Conservation (phyloP, 2,329 filamentous ascomycete genomes). For the Dactylellina leptospora region DNA sequence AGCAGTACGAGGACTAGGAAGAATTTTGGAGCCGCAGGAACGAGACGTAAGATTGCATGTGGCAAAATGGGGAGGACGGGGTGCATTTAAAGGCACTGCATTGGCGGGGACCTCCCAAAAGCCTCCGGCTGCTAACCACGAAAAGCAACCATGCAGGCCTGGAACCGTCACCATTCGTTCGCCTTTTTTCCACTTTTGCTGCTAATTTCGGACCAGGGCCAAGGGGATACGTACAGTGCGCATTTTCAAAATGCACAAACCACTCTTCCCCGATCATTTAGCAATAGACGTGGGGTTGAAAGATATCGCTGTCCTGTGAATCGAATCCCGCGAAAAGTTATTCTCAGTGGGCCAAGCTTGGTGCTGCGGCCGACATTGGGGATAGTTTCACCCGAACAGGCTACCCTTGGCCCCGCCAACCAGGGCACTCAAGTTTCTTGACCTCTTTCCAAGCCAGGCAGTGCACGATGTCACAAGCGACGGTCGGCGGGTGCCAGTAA, state of each 20-base stretch:
- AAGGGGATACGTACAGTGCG: too few species aligned
- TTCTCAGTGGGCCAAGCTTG: constrained; percentile 4
- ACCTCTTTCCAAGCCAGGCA: constrained; percentile 31
- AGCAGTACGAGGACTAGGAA: constrained; percentile 7
- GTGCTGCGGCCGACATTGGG: constrained; percentile 39
- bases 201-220: constrained; percentile 11
- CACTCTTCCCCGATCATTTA: too few species aligned
- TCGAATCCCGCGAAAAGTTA: constrained; percentile 7
- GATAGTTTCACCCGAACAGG: constrained; percentile 49
- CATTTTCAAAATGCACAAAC: too few species aligned
- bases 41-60: constrained; percentile 9
- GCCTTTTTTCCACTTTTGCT: constrained; percentile 18
- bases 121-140: constrained; percentile 25
- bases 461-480: constrained; percentile 30
- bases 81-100: constrained; percentile 36
- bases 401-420: constrained; percentile 18
- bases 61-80: constrained; percentile 14
- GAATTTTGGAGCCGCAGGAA: constrained; percentile 34
- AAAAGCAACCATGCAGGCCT: constrained; percentile 30
- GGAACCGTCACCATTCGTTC: constrained; percentile 32
- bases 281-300: too few species aligned
- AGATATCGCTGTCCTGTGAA: too few species aligned
- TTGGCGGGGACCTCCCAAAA: constrained; percentile 12
- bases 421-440: constrained; percentile 25
- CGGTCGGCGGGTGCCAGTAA: neutral